Percentiles rank a stretch among this genome's conserved stretches.
Conservation (phyloP, 148 eudicot genomes). For the Amaranthus palmeri region DNA sequence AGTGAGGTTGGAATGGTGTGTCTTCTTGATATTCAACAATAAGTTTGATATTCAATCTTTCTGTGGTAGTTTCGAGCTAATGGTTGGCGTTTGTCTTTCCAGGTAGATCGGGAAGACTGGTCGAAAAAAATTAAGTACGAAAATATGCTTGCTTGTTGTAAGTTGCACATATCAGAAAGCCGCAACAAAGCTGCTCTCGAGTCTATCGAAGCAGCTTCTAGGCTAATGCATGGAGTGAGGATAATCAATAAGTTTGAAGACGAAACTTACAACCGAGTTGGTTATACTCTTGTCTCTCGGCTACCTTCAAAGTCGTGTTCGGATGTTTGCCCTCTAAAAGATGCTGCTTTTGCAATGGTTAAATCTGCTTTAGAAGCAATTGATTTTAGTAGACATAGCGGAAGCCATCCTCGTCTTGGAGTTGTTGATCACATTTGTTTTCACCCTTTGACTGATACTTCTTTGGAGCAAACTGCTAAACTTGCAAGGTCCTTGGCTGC, state of each 20-base stretch:
- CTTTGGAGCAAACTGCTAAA: constrained; percentile 50
- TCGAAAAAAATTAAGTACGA: constrained; percentile 40
- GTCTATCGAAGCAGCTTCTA: constrained; percentile 70
- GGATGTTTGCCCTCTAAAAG: constrained; percentile 37
- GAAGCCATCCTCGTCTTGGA: constrained; percentile 87
- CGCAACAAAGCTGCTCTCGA: constrained; percentile 70
- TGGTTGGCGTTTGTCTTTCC: background rate
- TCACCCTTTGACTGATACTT: constrained; percentile 54
- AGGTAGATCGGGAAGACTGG: constrained; percentile 31
- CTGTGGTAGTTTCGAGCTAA: too few species aligned
- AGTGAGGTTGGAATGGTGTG: too few species aligned
- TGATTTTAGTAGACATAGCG: constrained; percentile 60
- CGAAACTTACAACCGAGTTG: constrained; percentile 83
- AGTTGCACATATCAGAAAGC: constrained; percentile 87
- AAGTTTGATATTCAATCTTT: too few species aligned
- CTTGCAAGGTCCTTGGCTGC: constrained; percentile 68
- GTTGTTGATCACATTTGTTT: constrained; percentile 88
- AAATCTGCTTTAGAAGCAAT: constrained; percentile 60
- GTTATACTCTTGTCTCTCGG: constrained; percentile 82
- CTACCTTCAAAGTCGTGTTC: constrained; percentile 23
- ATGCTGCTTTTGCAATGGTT: constrained; percentile 72
- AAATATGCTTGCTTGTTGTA: constrained; percentile 78
- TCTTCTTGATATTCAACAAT: too few species aligned
- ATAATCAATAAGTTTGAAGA: constrained; percentile 77
- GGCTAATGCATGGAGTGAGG: constrained; percentile 48